These are phyloP conservation scores for Paramecium sexaurelia DNA, from an alignment of 73 alveolate species.

Conservation along the genomic window DNA sequence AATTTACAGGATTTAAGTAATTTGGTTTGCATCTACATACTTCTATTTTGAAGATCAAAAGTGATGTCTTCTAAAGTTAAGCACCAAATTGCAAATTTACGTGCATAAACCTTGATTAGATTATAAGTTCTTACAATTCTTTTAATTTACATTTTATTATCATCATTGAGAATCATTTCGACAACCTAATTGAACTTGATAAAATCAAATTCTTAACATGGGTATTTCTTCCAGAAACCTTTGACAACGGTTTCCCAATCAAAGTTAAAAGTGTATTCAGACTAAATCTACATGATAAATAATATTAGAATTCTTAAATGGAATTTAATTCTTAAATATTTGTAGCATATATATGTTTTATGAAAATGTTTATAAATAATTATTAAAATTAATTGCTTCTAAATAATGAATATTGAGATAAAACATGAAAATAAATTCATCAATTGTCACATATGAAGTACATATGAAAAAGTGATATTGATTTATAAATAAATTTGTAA, in stretches of 20 bases:
- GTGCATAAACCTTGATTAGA: not conserved
- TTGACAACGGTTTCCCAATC: slow-evolving; percentile 48
- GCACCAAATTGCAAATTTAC: slow-evolving; percentile 4
- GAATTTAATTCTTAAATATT: not conserved
- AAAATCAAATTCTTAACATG: slow-evolving; percentile 51
- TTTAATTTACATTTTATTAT: slow-evolving; percentile 4
- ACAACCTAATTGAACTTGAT: slow-evolving; percentile 29
- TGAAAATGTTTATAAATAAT: no score
- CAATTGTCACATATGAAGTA: no score
- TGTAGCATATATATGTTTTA: not conserved
- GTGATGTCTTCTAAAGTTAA: slow-evolving; percentile 30
- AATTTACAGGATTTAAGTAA: not conserved
- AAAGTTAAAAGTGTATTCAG: slow-evolving; percentile 16
- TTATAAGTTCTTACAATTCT: not conserved
- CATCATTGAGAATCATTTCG: not conserved
- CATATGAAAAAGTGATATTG: not conserved
- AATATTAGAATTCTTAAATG: not conserved
- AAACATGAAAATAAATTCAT: no score
- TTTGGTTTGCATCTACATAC: slow-evolving; percentile 33
- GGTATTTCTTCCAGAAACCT: slow-evolving; percentile 43
- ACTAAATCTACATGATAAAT: not conserved
- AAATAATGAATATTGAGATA: no score
- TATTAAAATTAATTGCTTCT: no score
- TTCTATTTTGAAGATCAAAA: not conserved
- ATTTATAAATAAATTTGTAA: not conserved